Conservation (phyloP, 2,329 filamentous ascomycete species). For the Sphaerulina vaccinii region DNA sequence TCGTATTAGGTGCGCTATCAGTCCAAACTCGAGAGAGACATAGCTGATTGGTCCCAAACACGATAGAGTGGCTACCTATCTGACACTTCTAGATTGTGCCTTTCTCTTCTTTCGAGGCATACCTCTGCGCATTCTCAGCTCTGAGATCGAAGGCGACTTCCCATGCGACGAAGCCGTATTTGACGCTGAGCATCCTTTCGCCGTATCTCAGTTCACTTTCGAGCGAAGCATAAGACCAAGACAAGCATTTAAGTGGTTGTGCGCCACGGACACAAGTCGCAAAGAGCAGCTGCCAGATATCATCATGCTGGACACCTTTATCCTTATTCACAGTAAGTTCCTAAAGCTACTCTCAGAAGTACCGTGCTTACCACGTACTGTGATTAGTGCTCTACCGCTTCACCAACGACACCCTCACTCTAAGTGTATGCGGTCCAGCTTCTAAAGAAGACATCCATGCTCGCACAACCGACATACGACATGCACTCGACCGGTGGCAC, state of each 20-base stretch:
- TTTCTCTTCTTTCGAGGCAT: slow-evolving; percentile 22
- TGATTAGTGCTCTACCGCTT: slow-evolving; percentile 16
- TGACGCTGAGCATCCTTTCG: slow-evolving; percentile 19
- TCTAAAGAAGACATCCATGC: not conserved
- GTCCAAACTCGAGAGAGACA: not conserved
- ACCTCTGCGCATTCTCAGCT: slow-evolving; percentile 11
- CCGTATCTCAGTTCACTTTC: slow-evolving; percentile 14
- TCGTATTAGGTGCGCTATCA: slow-evolving; percentile 10
- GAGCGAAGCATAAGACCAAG: not conserved
- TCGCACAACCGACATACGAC: not conserved
- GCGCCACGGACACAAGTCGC: not conserved
- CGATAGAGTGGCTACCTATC: slow-evolving; percentile 9
- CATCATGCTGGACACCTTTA: slow-evolving; percentile 21
- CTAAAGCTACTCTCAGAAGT: not conserved
- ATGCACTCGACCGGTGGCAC: slow-evolving; percentile 20
- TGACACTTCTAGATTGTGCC: slow-evolving; percentile 18
- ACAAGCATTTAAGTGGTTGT: slow-evolving; percentile 12
- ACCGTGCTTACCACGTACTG: not conserved
- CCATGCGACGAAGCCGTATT: slow-evolving; percentile 14
- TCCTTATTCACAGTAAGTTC: slow-evolving; percentile 16
- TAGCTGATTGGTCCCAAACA: not conserved
- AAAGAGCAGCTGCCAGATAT: slow-evolving; percentile 1
- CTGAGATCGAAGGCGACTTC: slow-evolving; percentile 14
- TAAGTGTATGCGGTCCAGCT: not conserved
- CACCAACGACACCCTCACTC: slow-evolving; percentile 5